Base-by-base conservation (phyloP, 495 filamentous ascomycete species). In the Beverwykella pulmonaria region DNA sequence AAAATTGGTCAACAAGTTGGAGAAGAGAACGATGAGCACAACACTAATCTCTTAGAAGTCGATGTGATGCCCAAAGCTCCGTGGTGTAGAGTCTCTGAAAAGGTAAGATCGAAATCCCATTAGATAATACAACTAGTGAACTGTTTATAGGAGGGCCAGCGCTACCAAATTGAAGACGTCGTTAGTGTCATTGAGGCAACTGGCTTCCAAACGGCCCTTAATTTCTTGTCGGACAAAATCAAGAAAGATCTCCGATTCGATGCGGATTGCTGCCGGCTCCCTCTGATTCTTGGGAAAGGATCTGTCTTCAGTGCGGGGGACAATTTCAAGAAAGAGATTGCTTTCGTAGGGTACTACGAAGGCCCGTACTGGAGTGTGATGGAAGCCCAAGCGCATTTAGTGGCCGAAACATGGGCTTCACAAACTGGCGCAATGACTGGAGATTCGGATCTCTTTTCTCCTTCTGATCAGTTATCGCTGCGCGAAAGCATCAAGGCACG, bases 341-440 rank as follows among this genome's bases (percentile, higher is more conserved):
- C 89, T 0, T 96, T 96, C 63, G 86, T 95, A 0, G 92, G 92
- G 4, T 89, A 93, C 75, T 93, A 96, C 74, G 84, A 90, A 36
- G 89, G 90, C 0, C 90, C 92, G 0, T 96, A 90, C 75, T 97
- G 91, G 89, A 89, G 88, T 0, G 83, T 90, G 0, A 89, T 93
- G 82, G 92, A 97, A 71, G 87, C 92, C 84, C 92, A 96, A 75
- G 90, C 91, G 0, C 84, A 87, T 15, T 85, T 87, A 61, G 71
- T 94, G 1, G 82, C 82, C 0, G 60, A 73, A 4, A 54, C 71
- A 17, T 86, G 84, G 80, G 69, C 49, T 53, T 71, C 61, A 62
- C 53, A 65, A 36, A 27, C 55, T 22, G 22, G 23, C 30, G 20
- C 22, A 25, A 22, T 20, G 22, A 34, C 0, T 20, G 34, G 17